A percentile compares a stretch with the other conserved stretches of the same genome.
phyloP scores from a whole-genome alignment of 495 filamentous ascomycete species.

The Lophium mytilinum region DNA sequence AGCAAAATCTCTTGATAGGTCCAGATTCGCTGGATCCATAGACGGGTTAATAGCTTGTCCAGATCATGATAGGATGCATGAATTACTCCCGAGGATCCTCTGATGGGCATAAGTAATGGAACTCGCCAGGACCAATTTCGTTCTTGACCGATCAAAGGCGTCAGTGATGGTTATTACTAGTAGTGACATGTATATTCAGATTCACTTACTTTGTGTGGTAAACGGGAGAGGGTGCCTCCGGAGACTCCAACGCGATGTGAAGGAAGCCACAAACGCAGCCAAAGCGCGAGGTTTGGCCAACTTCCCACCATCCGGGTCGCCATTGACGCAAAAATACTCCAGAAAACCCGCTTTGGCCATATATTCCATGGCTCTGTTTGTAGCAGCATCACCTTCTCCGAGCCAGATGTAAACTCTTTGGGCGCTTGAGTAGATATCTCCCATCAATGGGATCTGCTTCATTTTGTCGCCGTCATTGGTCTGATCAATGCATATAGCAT shows the following conservation, averaged over 20 bases:
- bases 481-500: constrained; percentile 12
- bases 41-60: no score
- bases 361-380: constrained; percentile 5
- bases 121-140: no score
- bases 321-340: not conserved
- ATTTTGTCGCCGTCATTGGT: not conserved
- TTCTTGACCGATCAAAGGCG: no score
- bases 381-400: not conserved
- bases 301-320: not conserved
- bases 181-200: no score
- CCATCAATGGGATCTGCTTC: constrained; percentile 10
- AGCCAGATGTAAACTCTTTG: constrained; percentile 4
- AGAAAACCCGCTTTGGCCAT: not conserved
- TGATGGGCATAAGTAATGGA: no score
- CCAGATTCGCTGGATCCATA: not conserved
- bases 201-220: no score
- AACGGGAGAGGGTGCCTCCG: not conserved
- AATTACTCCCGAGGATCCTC: no score
- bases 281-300: not conserved
- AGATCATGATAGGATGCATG: no score
- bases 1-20: constrained; percentile 3
- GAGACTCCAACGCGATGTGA: not conserved
- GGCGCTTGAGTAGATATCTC: constrained; percentile 8
- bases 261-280: not conserved
- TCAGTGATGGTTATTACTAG: no score